A percentile compares a stretch with the other conserved stretches of the same genome.
phyloP scores from a whole-genome alignment of 768 basidiomycete genomes.

The Vishniacozyma victoriae region DNA sequence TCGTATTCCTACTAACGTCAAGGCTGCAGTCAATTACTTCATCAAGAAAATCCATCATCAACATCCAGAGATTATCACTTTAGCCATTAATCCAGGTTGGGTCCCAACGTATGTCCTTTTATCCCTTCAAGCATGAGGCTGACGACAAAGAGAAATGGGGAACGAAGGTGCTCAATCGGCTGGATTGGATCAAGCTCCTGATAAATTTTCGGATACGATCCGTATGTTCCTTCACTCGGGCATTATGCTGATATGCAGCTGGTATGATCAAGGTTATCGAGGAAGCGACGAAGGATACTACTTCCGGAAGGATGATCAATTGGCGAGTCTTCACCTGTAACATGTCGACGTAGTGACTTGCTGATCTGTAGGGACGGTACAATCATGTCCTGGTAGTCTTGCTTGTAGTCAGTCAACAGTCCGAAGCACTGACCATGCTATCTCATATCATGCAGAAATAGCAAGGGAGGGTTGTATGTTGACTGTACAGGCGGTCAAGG shows the following conservation, averaged over 20 bases:
- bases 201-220: background rate
- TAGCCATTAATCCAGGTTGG: constrained; percentile 17
- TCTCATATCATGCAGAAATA: too few relatives aligned
- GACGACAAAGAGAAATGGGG: constrained; percentile 7
- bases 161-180: constrained; percentile 2
- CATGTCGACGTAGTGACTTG: too few relatives aligned
- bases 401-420: too few relatives aligned
- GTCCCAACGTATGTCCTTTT: constrained; percentile 17
- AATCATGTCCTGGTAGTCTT: too few relatives aligned
- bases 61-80: constrained; percentile 8
- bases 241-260: background rate
- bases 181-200: constrained; percentile 3
- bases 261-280: background rate
- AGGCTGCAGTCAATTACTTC: constrained; percentile 10
- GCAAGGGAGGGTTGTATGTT: too few relatives aligned
- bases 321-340: too few relatives aligned
- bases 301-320: background rate
- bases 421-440: too few relatives aligned
- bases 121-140: too few relatives aligned
- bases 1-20: background rate
- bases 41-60: constrained; percentile 10
- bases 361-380: too few relatives aligned
- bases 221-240: background rate
- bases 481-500: too few relatives aligned
- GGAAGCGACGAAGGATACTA: background rate